A percentile compares a stretch with the other conserved stretches of the same genome.
Evolutionary conservation across 1,284 basidiomycete genomes (phyloP).

Genomic region (Ustilago shanxiensis): DNA sequence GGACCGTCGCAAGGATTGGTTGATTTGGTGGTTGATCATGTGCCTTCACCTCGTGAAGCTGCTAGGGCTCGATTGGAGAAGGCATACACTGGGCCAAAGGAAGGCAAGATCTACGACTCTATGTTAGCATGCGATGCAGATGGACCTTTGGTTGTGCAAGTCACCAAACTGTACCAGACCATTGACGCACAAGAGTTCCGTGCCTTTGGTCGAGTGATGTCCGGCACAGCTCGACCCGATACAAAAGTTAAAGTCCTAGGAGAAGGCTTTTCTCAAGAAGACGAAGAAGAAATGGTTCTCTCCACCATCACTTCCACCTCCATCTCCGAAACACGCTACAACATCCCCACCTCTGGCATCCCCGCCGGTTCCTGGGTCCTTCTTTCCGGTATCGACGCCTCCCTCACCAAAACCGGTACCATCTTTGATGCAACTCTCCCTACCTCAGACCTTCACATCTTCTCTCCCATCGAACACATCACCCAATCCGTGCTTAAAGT

Average conservation of each 20-base stretch:
- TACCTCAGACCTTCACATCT: constrained; percentile 87
- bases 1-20: constrained; percentile 85
- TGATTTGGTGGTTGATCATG: constrained; percentile 89
- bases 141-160: constrained; percentile 90
- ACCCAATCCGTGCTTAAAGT: constrained; percentile 98
- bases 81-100: constrained; percentile 52
- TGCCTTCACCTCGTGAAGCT: constrained; percentile 84
- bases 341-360: constrained; percentile 86
- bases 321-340: constrained; percentile 93
- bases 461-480: constrained; percentile 93
- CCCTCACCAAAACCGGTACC: constrained; percentile 95
- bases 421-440: constrained; percentile 71
- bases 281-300: constrained; percentile 97
- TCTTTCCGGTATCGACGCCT: constrained; percentile 90
- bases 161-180: constrained; percentile 94
- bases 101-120: constrained; percentile 73
- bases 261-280: constrained; percentile 94
- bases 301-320: constrained; percentile 87
- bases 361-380: constrained; percentile 93
- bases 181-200: constrained; percentile 95
- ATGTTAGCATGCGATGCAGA: constrained; percentile 87
- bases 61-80: constrained; percentile 78
- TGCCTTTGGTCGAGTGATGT: constrained; percentile 93
- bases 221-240: constrained; percentile 87
- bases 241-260: constrained; percentile 93